These are phyloP conservation scores for Claviceps purpurea DNA, from an alignment of 2,329 filamentous ascomycete species.

Conservation along the genomic window DNA sequence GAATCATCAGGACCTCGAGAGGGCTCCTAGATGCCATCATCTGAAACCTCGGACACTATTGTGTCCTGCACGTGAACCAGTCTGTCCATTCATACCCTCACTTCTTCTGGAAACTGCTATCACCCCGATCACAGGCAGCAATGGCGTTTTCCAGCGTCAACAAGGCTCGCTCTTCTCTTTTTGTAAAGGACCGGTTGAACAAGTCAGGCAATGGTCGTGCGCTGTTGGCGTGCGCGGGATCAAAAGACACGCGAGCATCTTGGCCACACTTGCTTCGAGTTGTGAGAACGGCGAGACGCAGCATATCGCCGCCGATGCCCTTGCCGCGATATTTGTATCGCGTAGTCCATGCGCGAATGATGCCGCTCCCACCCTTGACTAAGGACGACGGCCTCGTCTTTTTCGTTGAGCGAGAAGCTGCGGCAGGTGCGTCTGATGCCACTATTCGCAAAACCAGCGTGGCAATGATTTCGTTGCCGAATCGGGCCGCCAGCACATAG, in stretches of 20 bases:
- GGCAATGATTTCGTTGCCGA: conserved; percentile 56
- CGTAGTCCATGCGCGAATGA: conserved; percentile 74
- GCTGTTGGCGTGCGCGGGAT: conserved; percentile 63
- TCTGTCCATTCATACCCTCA: not conserved
- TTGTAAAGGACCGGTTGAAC: conserved; percentile 46
- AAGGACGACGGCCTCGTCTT: conserved; percentile 1
- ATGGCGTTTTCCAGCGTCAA: conserved; percentile 25
- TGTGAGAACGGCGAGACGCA: conserved; percentile 56
- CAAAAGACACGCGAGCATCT: conserved; percentile 52
- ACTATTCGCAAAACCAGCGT: conserved; percentile 54
- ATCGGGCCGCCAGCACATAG: conserved; percentile 47
- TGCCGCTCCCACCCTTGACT: conserved; percentile 40
- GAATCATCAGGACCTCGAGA: too few relatives aligned
- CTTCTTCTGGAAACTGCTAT: conserved; percentile 4
- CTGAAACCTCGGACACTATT: too few relatives aligned
- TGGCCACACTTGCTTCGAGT: conserved; percentile 51
- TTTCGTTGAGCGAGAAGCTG: not conserved
- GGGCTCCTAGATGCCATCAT: too few relatives aligned
- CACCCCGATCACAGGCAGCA: conserved; percentile 8
- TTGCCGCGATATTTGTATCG: conserved; percentile 52
- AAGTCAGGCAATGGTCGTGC: conserved; percentile 40
- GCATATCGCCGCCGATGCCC: conserved; percentile 57
- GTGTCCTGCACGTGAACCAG: too few relatives aligned
- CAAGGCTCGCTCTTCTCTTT: conserved; percentile 39
- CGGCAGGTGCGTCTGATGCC: not conserved